Conservation (phyloP, 495 filamentous ascomycete species). For the Neurospora tetrasperma region DNA sequence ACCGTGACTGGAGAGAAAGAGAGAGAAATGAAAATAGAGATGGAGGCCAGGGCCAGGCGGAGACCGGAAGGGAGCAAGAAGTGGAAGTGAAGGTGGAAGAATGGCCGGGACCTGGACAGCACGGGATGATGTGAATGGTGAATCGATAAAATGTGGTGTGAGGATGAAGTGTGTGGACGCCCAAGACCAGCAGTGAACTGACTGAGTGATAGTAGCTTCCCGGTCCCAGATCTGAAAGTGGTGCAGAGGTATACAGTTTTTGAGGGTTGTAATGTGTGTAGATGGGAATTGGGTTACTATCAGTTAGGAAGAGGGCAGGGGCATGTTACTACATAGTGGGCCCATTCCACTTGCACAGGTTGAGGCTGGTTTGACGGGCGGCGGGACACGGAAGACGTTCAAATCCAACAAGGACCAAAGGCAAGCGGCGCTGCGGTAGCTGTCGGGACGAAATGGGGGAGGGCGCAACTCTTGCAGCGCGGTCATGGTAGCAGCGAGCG, state of each 20-base stretch:
- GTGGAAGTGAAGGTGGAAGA: constrained; percentile 9
- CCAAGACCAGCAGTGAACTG: neutral
- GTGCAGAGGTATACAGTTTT: neutral
- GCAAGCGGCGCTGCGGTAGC: constrained; percentile 19
- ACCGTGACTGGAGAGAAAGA: constrained; percentile 4
- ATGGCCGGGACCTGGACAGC: constrained; percentile 13
- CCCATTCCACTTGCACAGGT: neutral
- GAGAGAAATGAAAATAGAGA: constrained; percentile 4
- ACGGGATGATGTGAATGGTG: constrained; percentile 13
- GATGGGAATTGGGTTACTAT: neutral
- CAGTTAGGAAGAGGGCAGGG: neutral
- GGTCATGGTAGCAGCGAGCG: neutral
- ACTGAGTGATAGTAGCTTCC: neutral
- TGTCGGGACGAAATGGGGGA: constrained; percentile 20
- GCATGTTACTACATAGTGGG: neutral
- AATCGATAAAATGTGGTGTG: constrained; percentile 10
- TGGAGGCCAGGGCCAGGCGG: constrained; percentile 1
- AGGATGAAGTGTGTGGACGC: constrained; percentile 9
- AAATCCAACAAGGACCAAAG: constrained; percentile 6
- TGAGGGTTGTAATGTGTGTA: neutral
- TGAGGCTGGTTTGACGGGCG: constrained; percentile 7
- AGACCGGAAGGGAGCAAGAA: neutral
- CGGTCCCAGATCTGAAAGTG: neutral
- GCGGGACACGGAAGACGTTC: constrained; percentile 23
- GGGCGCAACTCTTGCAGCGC: constrained; percentile 12